Conservation (phyloP, 352 stramenopile genomes). For the Albugo laibachii region DNA sequence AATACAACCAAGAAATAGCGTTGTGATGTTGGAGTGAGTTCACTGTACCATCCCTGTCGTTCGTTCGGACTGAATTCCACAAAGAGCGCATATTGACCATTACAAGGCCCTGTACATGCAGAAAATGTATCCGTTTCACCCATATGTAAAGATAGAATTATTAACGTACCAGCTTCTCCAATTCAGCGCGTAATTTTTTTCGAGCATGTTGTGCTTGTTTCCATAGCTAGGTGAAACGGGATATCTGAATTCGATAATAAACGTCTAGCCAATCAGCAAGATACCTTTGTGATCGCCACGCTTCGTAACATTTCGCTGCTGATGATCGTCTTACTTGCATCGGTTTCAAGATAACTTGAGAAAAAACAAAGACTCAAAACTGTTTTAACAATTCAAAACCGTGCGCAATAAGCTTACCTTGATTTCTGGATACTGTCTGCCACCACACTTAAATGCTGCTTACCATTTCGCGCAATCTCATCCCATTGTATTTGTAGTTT, state of each 20-base stretch:
- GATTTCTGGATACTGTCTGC: conserved; percentile 57
- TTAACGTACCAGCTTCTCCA: background rate
- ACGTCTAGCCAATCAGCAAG: too few species aligned
- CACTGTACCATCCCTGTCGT: too few species aligned
- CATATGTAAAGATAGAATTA: background rate
- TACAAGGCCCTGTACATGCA: background rate
- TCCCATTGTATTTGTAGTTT: conserved; percentile 49
- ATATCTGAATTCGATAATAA: too few species aligned
- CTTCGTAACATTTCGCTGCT: too few species aligned
- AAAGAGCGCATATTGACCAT: background rate
- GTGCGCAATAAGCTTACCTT: conserved; percentile 15
- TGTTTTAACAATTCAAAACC: background rate
- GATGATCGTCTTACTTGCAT: too few species aligned
- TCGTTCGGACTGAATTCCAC: too few species aligned
- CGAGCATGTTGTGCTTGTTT: too few species aligned
- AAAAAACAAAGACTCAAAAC: background rate
- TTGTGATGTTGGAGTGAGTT: too few species aligned
- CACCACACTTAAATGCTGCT: conserved; percentile 43
- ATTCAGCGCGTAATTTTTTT: too few species aligned
- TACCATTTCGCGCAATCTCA: conserved; percentile 14
- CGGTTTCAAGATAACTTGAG: too few species aligned
- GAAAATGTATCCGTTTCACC: background rate
- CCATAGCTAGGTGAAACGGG: too few species aligned
- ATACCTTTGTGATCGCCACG: too few species aligned
- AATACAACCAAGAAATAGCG: conserved; percentile 1